phyloP scores from a whole-genome alignment of 2,329 filamentous ascomycete genomes.

The Grosmannia serpens region DNA sequence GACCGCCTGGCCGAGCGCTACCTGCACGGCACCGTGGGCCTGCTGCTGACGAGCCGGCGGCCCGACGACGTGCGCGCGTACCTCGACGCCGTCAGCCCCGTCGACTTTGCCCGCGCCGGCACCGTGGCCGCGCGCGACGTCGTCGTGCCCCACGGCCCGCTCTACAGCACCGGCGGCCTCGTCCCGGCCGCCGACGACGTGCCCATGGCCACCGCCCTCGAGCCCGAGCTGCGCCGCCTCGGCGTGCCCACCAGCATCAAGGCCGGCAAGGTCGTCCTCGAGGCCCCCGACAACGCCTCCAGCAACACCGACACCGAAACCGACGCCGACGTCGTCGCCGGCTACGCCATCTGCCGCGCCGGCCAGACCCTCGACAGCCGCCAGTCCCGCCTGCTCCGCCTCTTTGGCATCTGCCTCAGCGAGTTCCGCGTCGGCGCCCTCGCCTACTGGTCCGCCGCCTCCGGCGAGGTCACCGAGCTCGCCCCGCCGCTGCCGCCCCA shows the following conservation, averaged over 20 bases:
- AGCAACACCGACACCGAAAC: constrained; percentile 28
- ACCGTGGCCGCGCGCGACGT: constrained; percentile 63
- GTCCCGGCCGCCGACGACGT: constrained; percentile 72
- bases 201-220: constrained; percentile 74
- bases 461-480: constrained; percentile 47
- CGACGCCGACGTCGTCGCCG: constrained; percentile 22
- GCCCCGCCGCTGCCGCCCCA: constrained; percentile 11
- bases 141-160: constrained; percentile 68
- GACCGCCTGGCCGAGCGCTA: constrained; percentile 51
- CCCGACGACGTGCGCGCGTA: constrained; percentile 53
- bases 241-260: constrained; percentile 83
- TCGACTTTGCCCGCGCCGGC: constrained; percentile 88
- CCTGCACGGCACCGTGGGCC: constrained; percentile 66
- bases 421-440: constrained; percentile 78
- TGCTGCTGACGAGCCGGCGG: constrained; percentile 77
- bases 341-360: constrained; percentile 73
- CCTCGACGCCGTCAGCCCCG: constrained; percentile 60
- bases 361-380: constrained; percentile 79
- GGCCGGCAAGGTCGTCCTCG: constrained; percentile 75
- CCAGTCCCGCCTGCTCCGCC: constrained; percentile 86
- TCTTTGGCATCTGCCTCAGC: constrained; percentile 81
- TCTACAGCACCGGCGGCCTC: constrained; percentile 73
- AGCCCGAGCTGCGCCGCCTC: constrained; percentile 80
- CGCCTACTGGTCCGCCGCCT: constrained; percentile 59
- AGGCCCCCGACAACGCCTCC: constrained; percentile 14